phyloP scores from a whole-genome alignment of 768 basidiomycete species.

The Naganishia friedmannii region DNA sequence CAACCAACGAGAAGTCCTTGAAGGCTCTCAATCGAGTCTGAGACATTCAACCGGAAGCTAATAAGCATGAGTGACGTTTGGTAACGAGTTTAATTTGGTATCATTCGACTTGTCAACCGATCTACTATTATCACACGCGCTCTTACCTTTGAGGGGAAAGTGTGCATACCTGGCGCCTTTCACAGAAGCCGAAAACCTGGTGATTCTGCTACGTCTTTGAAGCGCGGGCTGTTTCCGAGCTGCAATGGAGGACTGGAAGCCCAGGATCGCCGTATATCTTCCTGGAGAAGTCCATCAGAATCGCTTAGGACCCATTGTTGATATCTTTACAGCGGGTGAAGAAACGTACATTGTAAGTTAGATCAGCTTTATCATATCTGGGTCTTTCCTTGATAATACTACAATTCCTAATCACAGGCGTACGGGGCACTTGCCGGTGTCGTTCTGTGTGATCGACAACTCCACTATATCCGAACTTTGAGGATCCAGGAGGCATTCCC shows the following conservation, averaged over 20 bases:
- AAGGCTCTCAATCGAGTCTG: background rate
- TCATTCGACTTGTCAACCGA: background rate
- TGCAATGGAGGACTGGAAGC: too few relatives aligned
- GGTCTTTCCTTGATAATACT: background rate
- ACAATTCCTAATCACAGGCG: background rate
- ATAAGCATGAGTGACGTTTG: background rate
- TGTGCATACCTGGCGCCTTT: too few relatives aligned
- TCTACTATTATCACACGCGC: too few relatives aligned
- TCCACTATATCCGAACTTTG: constrained; percentile 9
- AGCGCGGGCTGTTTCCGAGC: background rate
- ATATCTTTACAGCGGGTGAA: background rate
- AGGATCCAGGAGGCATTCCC: constrained; percentile 17
- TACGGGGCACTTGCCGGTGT: constrained; percentile 18
- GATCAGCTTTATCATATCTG: background rate
- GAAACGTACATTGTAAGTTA: constrained; percentile 7
- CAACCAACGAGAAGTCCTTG: background rate
- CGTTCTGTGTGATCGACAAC: constrained; percentile 11
- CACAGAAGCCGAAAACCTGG: background rate
- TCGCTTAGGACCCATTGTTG: constrained; percentile 10
- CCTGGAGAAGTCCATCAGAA: constrained; percentile 16
- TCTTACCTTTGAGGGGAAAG: too few relatives aligned
- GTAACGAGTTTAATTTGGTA: background rate
- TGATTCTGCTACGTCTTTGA: background rate
- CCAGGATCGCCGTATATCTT: constrained; percentile 6
- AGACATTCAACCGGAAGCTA: constrained; percentile 1